Evolutionary conservation across 2,329 filamentous ascomycete genomes (phyloP).

Genomic region (Microcyclosporella mali): DNA sequence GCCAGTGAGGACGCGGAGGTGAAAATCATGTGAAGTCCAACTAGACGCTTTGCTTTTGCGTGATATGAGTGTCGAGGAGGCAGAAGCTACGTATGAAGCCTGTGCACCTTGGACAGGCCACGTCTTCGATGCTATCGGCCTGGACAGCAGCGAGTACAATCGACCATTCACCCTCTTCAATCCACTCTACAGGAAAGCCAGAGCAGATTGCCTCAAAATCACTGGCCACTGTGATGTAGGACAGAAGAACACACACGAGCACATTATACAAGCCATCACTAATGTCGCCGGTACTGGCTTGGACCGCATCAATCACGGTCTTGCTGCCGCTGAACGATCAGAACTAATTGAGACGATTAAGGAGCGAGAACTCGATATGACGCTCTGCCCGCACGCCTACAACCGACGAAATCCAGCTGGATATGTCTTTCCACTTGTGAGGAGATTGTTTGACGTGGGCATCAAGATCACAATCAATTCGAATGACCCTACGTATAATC

Average conservation of each 20-base stretch:
- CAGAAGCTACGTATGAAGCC: slow-evolving; percentile 24
- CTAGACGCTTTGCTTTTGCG: slow-evolving; percentile 43
- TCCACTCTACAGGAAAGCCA: slow-evolving; percentile 34
- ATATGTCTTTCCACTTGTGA: slow-evolving; percentile 40
- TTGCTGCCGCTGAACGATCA: slow-evolving; percentile 34
- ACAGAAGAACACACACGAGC: slow-evolving; percentile 38
- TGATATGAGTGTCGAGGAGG: slow-evolving; percentile 36
- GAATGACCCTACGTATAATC: slow-evolving; percentile 47
- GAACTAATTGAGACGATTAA: slow-evolving; percentile 32
- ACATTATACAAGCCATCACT: slow-evolving; percentile 36
- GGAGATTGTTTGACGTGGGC: slow-evolving; percentile 39
- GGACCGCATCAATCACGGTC: slow-evolving; percentile 40
- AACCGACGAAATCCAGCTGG: slow-evolving; percentile 38
- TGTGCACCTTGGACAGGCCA: slow-evolving; percentile 39
- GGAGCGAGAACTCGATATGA: slow-evolving; percentile 34
- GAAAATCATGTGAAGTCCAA: slow-evolving; percentile 3
- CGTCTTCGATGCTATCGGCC: slow-evolving; percentile 41
- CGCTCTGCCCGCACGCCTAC: slow-evolving; percentile 40
- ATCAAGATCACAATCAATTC: slow-evolving; percentile 46
- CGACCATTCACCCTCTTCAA: slow-evolving; percentile 44
- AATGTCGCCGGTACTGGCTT: slow-evolving; percentile 28
- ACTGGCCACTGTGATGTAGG: slow-evolving; percentile 50
- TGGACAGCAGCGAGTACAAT: slow-evolving; percentile 44
- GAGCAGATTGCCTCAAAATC: slow-evolving; percentile 39
- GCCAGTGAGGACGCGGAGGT: slow-evolving; percentile 13